Conservation (phyloP, 1,284 basidiomycete species). For the Sphaerobolus stellatus region DNA sequence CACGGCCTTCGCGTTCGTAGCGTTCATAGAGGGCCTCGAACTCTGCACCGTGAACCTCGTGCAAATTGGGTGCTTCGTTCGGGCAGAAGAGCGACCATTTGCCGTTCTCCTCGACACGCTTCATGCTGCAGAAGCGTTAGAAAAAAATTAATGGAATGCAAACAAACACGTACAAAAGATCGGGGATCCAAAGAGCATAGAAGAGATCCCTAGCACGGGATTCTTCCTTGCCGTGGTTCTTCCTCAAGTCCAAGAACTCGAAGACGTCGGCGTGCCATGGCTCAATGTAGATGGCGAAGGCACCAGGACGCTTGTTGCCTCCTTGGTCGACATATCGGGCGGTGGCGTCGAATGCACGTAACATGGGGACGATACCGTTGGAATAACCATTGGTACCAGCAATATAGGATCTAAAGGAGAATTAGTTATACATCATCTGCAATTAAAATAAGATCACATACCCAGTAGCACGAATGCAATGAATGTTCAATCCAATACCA, state of each 20-base stretch:
- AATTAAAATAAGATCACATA: slow-evolving; percentile 41
- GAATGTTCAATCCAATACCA: slow-evolving; percentile 95
- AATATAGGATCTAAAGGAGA: slow-evolving; percentile 68
- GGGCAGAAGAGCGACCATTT: slow-evolving; percentile 99
- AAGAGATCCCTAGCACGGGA: slow-evolving; percentile 96
- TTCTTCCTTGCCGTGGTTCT: slow-evolving; percentile 99
- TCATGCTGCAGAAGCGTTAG: slow-evolving; percentile 62
- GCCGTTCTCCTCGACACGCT: slow-evolving; percentile 82
- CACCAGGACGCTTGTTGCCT: slow-evolving; percentile 98
- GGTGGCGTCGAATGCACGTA: slow-evolving; percentile 97
- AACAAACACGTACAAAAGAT: slow-evolving; percentile 80
- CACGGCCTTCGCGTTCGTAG: slow-evolving; percentile 92
- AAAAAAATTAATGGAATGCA: slow-evolving; percentile 4
- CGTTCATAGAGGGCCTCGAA: slow-evolving; percentile 89
- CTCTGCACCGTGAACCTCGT: slow-evolving; percentile 89
- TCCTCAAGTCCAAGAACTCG: slow-evolving; percentile 96
- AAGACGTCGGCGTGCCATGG: slow-evolving; percentile 99
- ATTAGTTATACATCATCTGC: slow-evolving; percentile 28
- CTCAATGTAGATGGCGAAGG: slow-evolving; percentile 96
- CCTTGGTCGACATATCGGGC: slow-evolving; percentile 99
- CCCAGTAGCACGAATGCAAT: slow-evolving; percentile 97
- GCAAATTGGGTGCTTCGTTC: slow-evolving; percentile 89
- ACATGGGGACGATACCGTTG: slow-evolving; percentile 99
- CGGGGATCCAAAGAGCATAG: slow-evolving; percentile 97
- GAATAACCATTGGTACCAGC: slow-evolving; percentile 97